Conservation (phyloP, 169 alveolate genomes). For the Babesia divergens region DNA sequence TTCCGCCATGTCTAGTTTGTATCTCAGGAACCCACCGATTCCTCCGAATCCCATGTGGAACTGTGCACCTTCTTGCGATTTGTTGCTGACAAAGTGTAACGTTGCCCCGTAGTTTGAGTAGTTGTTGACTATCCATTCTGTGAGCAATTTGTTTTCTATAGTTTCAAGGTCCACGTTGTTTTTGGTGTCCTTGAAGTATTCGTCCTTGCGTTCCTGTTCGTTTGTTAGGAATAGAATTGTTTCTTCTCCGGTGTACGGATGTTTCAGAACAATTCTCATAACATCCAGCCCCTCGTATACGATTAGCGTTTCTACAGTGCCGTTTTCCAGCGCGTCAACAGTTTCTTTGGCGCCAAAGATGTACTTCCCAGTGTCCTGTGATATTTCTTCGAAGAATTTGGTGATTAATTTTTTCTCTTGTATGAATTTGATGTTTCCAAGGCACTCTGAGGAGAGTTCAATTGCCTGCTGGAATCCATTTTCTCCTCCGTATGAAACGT, state of each 20-base stretch:
- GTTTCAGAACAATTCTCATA: slow-evolving; percentile 77
- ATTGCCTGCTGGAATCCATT: slow-evolving; percentile 98
- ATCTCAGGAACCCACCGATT: slow-evolving; percentile 97
- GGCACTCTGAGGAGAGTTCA: slow-evolving; percentile 92
- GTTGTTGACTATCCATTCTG: slow-evolving; percentile 97
- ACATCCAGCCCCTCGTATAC: slow-evolving; percentile 91
- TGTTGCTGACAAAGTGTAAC: slow-evolving; percentile 93
- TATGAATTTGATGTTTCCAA: slow-evolving; percentile 86
- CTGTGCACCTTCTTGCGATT: slow-evolving; percentile 97
- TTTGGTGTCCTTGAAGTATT: slow-evolving; percentile 67
- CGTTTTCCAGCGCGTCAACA: slow-evolving; percentile 90
- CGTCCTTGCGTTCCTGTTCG: slow-evolving; percentile 66
- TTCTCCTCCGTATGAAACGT: slow-evolving; percentile 99
- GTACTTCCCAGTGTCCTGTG: slow-evolving; percentile 96
- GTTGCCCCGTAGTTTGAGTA: slow-evolving; percentile 92
- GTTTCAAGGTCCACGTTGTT: slow-evolving; percentile 88
- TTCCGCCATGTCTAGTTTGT: slow-evolving; percentile 86
- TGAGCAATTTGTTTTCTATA: slow-evolving; percentile 85
- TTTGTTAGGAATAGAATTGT: slow-evolving; percentile 53
- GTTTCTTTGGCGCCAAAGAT: slow-evolving; percentile 96
- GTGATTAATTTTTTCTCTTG: slow-evolving; percentile 88
- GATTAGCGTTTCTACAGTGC: slow-evolving; percentile 92
- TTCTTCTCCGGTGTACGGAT: slow-evolving; percentile 81
- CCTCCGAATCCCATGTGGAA: slow-evolving; percentile 99
- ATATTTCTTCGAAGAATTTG: slow-evolving; percentile 95